Conservation (phyloP, 208 protist species). For the Acanthamoeba sp. region DNA sequence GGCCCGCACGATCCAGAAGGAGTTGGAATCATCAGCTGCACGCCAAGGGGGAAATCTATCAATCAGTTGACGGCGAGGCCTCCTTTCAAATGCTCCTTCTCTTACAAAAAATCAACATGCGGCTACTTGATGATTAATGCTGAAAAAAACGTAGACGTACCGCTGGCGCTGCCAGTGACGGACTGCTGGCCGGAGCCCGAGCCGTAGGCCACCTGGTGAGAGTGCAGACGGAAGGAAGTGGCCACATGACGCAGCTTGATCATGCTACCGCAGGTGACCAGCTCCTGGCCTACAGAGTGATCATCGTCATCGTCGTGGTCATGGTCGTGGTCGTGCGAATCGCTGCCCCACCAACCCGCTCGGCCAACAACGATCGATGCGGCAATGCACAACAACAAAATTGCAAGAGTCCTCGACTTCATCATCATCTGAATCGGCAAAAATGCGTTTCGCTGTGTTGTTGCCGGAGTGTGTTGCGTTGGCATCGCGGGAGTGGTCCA, state of each 20-base stretch:
- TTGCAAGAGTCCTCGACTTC: neutral
- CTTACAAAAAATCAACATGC: neutral
- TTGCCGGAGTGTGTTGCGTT: no score
- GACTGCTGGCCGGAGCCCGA: constrained; percentile 87
- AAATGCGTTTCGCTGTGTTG: no score
- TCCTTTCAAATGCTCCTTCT: neutral
- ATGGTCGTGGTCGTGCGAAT: constrained; percentile 2
- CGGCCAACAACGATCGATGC: neutral
- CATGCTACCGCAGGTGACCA: constrained; percentile 87
- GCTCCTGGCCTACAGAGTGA: constrained; percentile 5
- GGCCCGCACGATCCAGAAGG: constrained; percentile 82
- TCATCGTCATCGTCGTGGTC: constrained; percentile 71
- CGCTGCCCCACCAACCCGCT: constrained; percentile 51
- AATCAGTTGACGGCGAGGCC: neutral
- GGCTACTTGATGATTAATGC: no score
- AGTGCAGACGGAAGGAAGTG: constrained; percentile 83
- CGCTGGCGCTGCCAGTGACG: constrained; percentile 84
- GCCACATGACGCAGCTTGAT: constrained; percentile 84
- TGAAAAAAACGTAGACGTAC: neutral
- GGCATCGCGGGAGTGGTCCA: no score
- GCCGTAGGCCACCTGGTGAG: constrained; percentile 86
- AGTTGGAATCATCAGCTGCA: constrained; percentile 56
- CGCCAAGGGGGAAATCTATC: neutral
- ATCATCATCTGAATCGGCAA: neutral
- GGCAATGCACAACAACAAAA: neutral